phyloP scores from a whole-genome alignment of 495 filamentous ascomycete species.

The Xylaria flabelliformis region DNA sequence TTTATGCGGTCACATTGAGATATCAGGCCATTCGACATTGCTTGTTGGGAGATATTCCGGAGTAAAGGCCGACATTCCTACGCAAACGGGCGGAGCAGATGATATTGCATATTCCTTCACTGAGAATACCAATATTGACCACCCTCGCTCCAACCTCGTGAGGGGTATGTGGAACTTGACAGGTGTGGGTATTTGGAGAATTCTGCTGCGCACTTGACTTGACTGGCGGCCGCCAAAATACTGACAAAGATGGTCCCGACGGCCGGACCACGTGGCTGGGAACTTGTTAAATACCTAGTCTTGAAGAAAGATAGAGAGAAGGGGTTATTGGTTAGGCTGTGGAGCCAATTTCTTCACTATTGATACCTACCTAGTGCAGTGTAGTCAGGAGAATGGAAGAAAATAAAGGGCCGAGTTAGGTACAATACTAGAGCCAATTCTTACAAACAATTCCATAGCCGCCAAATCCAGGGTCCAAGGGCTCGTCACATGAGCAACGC shows the following conservation, averaged over 20 bases:
- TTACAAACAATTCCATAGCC: not conserved
- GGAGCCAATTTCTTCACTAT: not conserved
- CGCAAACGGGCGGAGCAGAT: not conserved
- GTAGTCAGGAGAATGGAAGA: not conserved
- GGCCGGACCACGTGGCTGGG: not conserved
- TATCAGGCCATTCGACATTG: not conserved
- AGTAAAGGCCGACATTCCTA: not conserved
- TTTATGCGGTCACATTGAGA: not conserved
- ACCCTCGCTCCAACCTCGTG: not conserved
- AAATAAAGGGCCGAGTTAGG: constrained; percentile 7
- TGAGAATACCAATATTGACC: not conserved
- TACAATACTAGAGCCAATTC: not conserved
- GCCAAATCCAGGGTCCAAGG: constrained; percentile 13
- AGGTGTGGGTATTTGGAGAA: constrained; percentile 22
- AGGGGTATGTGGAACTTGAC: constrained; percentile 19
- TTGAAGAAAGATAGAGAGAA: not conserved
- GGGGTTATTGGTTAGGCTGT: not conserved
- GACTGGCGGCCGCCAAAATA: not conserved
- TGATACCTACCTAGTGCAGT: not conserved
- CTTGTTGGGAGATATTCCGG: not conserved
- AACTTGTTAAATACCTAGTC: not conserved
- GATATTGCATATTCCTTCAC: not conserved
- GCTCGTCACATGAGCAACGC: constrained; percentile 16
- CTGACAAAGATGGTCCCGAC: not conserved
- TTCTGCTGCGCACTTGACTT: constrained; percentile 14